Conservation (phyloP, 2,329 filamentous ascomycete genomes). For the Paracoccidioides lutzii region DNA sequence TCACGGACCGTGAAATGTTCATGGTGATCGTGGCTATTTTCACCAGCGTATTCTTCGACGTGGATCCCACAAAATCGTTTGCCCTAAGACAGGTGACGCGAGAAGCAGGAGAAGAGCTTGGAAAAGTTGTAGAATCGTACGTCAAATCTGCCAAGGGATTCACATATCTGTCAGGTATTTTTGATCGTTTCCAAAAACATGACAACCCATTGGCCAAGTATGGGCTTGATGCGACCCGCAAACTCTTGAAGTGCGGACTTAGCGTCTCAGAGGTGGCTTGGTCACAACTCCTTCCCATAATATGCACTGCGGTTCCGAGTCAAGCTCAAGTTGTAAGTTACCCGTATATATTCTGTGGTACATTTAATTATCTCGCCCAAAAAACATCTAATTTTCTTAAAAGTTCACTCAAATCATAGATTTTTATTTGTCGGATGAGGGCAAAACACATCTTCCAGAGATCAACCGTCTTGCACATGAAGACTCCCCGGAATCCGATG, state of each 20-base stretch:
- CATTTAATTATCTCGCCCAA: conserved; percentile 40
- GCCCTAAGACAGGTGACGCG: conserved; percentile 34
- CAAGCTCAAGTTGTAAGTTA: conserved; percentile 31
- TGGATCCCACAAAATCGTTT: conserved; percentile 36
- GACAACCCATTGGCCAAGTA: conserved; percentile 48
- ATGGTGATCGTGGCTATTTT: conserved; percentile 33
- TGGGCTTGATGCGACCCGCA: conserved; percentile 52
- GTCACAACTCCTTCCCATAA: conserved; percentile 56
- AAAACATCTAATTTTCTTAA: conserved; percentile 45
- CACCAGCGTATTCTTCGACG: conserved; percentile 37
- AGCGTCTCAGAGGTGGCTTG: conserved; percentile 55
- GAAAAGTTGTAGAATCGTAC: conserved; percentile 28
- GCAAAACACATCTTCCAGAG: conserved; percentile 31
- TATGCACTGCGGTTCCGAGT: conserved; percentile 54
- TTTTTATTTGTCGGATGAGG: conserved; percentile 32
- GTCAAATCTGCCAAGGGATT: conserved; percentile 31
- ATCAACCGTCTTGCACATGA: conserved; percentile 29
- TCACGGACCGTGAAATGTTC: conserved; percentile 44
- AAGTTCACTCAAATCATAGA: conserved; percentile 36
- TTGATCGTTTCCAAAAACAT: conserved; percentile 37
- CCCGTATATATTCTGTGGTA: conserved; percentile 9
- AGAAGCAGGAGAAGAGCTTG: conserved; percentile 29
- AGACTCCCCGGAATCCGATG: conserved; percentile 21
- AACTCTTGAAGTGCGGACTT: conserved; percentile 50
- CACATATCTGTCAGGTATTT: conserved; percentile 43